Conservation (phyloP, 2,329 filamentous ascomycete genomes). For the Aspergillus tamarii region DNA sequence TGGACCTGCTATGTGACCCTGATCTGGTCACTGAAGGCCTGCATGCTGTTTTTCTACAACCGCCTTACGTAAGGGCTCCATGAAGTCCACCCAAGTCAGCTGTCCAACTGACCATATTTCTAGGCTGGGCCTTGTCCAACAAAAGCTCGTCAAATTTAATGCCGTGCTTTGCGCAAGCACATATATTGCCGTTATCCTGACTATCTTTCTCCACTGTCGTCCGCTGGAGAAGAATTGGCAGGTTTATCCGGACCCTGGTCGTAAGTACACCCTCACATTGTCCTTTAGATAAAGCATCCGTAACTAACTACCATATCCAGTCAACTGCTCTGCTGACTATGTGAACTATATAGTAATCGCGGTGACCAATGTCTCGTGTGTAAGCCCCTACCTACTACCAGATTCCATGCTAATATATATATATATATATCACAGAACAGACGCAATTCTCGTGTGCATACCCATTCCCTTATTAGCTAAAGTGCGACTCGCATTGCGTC, state of each 20-base stretch:
- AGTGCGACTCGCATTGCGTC: conserved; percentile 41
- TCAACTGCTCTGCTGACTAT: conserved; percentile 38
- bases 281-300: background rate
- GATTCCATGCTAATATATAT: background rate
- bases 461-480: conserved; percentile 47
- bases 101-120: background rate
- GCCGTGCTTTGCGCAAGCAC: conserved; percentile 33
- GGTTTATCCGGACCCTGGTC: conserved; percentile 46
- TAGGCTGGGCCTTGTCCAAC: conserved; percentile 43
- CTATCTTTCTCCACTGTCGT: conserved; percentile 42
- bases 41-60: conserved; percentile 49
- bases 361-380: conserved; percentile 42
- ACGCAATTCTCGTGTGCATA: conserved; percentile 34
- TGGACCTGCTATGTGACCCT: conserved; percentile 49
- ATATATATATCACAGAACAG: conserved; percentile 6
- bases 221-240: conserved; percentile 47
- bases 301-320: background rate
- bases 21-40: conserved; percentile 49
- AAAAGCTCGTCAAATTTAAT: conserved; percentile 43
- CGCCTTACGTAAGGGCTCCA: conserved; percentile 44
- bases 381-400: background rate
- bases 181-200: conserved; percentile 38
- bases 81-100: background rate
- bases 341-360: conserved; percentile 45
- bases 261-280: conserved; percentile 19